Base-by-base conservation (phyloP, 495 filamentous ascomycete genomes). In the Articulospora tetracladia region DNA sequence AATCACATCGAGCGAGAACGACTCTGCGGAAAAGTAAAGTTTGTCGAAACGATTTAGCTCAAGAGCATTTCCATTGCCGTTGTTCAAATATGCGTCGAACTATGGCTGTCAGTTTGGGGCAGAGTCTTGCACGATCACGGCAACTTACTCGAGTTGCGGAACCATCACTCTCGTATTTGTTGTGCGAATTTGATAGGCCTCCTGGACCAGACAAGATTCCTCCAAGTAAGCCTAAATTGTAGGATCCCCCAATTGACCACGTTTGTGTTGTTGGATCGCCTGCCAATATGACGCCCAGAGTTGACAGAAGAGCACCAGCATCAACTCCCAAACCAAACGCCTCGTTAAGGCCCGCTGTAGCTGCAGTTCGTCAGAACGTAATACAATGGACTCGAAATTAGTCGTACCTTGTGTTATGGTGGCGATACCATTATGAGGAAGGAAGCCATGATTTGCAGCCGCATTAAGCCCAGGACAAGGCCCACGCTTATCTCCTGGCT, bases 381-480 rank as follows among this genome's bases (percentile, higher is more conserved):
- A 19, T 28, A 25, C 36, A 15, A 20, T n/a, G 13, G 3, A 28
- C n/a, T 49, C 10, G 15, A 19, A 49, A 12, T 8, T 22, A 27
- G 3, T 23, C 59, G 49, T 68, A 61, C 77, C 72, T 41, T 73
- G 57, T 10, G 61, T 44, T 17, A 72, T 69, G 7, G 61, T 60
- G 3, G 74, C 76, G 19, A 80, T 66, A 26, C 81, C 80, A 61
- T 74, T 77, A 49, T 76, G 74, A 3, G 80, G 78, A 26, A 82
- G 70, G 53, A 81, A 83, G 19, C 71, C 74, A 66, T 81, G 79
- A 50, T 83, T 82, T 48, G 81, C 79, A n/a, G 49, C 54, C n/a
- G 55, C 54, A 61, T 83, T 83, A 11, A 83, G 66, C 47, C 77
- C 78, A 2, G 78, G 79, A 56, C 80, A 83, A 49, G 78, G 75